phyloP scores from a whole-genome alignment of 148 eudicot species.

The Persicaria maculosa region DNA sequence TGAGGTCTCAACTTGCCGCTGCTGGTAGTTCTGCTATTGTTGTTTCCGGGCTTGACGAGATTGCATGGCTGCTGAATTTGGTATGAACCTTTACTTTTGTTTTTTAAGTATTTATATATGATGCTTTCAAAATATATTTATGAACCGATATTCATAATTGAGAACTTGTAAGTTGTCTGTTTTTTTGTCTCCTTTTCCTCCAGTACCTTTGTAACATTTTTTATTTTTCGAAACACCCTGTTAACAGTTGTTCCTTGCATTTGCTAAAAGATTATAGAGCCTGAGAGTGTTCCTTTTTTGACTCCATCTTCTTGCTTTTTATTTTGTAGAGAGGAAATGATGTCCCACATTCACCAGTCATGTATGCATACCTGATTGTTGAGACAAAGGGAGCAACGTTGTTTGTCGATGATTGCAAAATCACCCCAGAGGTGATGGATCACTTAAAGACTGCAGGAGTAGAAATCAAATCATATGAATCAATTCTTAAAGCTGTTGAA shows the following conservation, averaged over 20 bases:
- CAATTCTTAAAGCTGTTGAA: slow-evolving; percentile 69
- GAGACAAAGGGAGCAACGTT: slow-evolving; percentile 62
- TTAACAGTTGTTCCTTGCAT: background rate
- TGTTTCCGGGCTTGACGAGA: slow-evolving; percentile 85
- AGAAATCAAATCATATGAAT: slow-evolving; percentile 75
- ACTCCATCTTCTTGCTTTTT: background rate
- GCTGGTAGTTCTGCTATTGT: slow-evolving; percentile 73
- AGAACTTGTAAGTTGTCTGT: background rate
- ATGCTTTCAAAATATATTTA: background rate
- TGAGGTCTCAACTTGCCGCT: slow-evolving; percentile 62
- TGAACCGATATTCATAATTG: background rate
- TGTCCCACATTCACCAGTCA: slow-evolving; percentile 87
- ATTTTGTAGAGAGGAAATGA: slow-evolving; percentile 82
- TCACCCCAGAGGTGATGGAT: slow-evolving; percentile 62
- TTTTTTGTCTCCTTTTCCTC: background rate
- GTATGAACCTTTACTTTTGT: slow-evolving; percentile 25
- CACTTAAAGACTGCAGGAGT: slow-evolving; percentile 62
- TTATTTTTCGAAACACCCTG: too few relatives aligned
- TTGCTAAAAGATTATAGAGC: background rate
- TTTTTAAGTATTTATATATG: background rate
- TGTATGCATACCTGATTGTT: slow-evolving; percentile 83
- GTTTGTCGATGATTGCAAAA: slow-evolving; percentile 66
- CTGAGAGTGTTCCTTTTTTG: background rate
- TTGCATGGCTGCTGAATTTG: slow-evolving; percentile 95
- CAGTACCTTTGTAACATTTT: background rate